Evolutionary conservation across 768 basidiomycete species (phyloP).

Genomic region (Podaxis carcinomalis): DNA sequence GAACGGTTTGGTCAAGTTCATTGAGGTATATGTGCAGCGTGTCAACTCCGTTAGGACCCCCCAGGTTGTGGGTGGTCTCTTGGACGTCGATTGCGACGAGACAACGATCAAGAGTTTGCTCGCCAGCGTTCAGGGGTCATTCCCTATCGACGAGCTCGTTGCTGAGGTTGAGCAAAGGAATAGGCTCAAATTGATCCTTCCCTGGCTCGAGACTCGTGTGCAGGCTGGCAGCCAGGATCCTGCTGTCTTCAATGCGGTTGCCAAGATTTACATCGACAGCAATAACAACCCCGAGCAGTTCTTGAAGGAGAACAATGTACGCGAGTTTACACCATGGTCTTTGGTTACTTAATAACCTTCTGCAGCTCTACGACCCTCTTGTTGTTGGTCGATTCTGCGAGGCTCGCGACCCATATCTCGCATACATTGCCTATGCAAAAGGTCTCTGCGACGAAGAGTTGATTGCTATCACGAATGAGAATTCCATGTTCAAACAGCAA

Average conservation of each 20-base stretch:
- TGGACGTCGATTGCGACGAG: slow-evolving; percentile 99
- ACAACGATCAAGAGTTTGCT: slow-evolving; percentile 91
- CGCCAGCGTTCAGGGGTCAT: slow-evolving; percentile 91
- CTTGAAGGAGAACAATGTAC: slow-evolving; percentile 96
- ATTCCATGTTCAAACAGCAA: slow-evolving; percentile 99
- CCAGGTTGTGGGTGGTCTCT: slow-evolving; percentile 92
- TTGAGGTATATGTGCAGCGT: slow-evolving; percentile 99
- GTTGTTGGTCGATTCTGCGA: slow-evolving; percentile 99
- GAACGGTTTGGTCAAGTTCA: slow-evolving; percentile 93
- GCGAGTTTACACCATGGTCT: slow-evolving; percentile 22
- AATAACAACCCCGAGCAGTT: slow-evolving; percentile 98
- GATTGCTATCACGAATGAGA: slow-evolving; percentile 95
- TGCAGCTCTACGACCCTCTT: slow-evolving; percentile 89
- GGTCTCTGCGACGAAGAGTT: slow-evolving; percentile 98
- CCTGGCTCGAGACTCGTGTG: slow-evolving; percentile 94
- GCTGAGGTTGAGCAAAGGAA: slow-evolving; percentile 97
- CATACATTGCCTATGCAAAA: slow-evolving; percentile 99
- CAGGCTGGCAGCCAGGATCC: slow-evolving; percentile 93
- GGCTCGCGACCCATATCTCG: slow-evolving; percentile 95
- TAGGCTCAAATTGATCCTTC: slow-evolving; percentile 92
- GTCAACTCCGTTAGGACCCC: slow-evolving; percentile 97
- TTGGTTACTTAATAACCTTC: slow-evolving; percentile 11
- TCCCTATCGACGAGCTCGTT: slow-evolving; percentile 97
- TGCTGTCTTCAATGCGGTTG: slow-evolving; percentile 93
- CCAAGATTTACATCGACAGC: slow-evolving; percentile 98